Percentiles rank a stretch among this genome's conserved stretches.
These are phyloP conservation scores for Atkinsonella hypoxylon DNA, from an alignment of 2,329 filamentous ascomycete genomes.

Conservation along the genomic window DNA sequence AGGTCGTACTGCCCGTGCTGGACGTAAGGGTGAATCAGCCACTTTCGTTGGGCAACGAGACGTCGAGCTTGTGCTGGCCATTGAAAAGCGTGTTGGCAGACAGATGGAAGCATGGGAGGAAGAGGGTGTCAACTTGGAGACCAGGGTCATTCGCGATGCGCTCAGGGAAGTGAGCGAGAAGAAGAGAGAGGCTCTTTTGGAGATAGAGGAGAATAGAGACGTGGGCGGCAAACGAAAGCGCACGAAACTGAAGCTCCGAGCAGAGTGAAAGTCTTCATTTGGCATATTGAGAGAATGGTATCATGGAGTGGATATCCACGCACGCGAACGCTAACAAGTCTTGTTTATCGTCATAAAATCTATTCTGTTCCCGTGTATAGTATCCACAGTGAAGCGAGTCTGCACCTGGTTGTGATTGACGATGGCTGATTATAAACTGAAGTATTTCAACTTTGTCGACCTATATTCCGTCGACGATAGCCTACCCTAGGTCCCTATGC, in stretches of 20 bases:
- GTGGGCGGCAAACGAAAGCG: slow-evolving; percentile 73
- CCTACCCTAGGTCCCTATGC: no score
- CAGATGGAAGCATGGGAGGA: slow-evolving; percentile 78
- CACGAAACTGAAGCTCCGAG: slow-evolving; percentile 43
- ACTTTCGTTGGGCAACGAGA: slow-evolving; percentile 90
- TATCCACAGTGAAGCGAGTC: no score
- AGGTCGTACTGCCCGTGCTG: slow-evolving; percentile 87
- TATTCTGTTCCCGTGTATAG: no score
- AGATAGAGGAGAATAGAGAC: slow-evolving; percentile 86
- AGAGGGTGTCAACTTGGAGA: slow-evolving; percentile 90
- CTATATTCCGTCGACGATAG: no score
- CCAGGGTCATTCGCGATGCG: slow-evolving; percentile 69
- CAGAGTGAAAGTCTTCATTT: slow-evolving; percentile 10
- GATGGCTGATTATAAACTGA: no score
- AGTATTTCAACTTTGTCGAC: no score
- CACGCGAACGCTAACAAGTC: no score
- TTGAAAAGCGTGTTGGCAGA: slow-evolving; percentile 70
- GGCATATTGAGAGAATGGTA: neutral
- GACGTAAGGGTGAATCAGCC: slow-evolving; percentile 67
- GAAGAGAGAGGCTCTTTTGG: slow-evolving; percentile 81
- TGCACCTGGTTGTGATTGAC: no score
- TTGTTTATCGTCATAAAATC: no score
- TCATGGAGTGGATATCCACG: neutral
- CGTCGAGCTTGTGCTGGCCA: slow-evolving; percentile 79
- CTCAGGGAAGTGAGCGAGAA: slow-evolving; percentile 89